phyloP scores from a whole-genome alignment of 75 land plant species.

The Pinus albicaulis region DNA sequence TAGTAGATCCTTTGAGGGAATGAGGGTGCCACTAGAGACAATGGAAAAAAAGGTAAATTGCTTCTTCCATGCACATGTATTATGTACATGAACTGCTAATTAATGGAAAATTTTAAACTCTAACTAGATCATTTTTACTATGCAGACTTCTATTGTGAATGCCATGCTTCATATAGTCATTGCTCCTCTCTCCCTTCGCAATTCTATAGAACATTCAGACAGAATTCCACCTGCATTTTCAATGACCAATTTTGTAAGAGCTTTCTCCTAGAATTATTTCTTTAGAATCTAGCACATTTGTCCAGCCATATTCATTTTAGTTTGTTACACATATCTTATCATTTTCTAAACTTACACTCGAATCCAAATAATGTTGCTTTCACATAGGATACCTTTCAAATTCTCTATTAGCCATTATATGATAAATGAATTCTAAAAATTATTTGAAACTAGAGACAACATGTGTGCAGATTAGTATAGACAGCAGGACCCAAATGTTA shows the following conservation, averaged over 20 bases:
- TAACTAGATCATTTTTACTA: background rate
- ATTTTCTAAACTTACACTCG: background rate
- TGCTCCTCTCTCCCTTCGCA: slow-evolving; percentile 30
- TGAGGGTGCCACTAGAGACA: no score
- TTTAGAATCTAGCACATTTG: background rate
- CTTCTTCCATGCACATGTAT: no score
- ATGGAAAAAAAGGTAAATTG: no score
- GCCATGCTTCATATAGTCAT: slow-evolving; percentile 34
- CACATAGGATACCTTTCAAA: background rate
- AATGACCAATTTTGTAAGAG: no score
- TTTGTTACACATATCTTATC: no score
- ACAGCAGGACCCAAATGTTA: slow-evolving; percentile 52
- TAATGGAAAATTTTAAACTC: background rate
- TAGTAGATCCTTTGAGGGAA: no score
- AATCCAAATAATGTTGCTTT: background rate
- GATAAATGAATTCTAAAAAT: background rate
- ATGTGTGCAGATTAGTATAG: slow-evolving; percentile 59
- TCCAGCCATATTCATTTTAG: background rate
- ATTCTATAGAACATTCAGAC: slow-evolving; percentile 43
- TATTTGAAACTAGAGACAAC: background rate
- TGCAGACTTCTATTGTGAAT: slow-evolving; percentile 59
- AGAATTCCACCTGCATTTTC: slow-evolving; percentile 33
- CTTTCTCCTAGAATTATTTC: no score
- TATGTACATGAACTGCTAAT: background rate
- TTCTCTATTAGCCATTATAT: no score